Evolutionary conservation across 1,284 basidiomycete species (phyloP), one percentile per base, ranked within the genome.

Genomic region (Lentinula novae-zelandiae): DNA sequence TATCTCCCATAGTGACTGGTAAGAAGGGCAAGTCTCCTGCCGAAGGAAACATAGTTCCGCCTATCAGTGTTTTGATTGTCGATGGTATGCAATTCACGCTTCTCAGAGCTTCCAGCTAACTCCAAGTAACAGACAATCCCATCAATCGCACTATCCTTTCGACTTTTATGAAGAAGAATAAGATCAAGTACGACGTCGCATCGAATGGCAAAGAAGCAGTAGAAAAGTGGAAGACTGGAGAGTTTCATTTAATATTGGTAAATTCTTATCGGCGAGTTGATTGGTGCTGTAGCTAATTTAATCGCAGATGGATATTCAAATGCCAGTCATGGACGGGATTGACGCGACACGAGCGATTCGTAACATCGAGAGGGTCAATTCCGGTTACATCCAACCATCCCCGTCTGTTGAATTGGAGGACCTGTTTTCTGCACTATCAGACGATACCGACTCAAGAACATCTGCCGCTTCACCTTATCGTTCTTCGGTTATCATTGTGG

Each of bases 281-380:
- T 44, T 10, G n/a, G 36, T 10, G 57, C 12, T 55, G 40, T 52
- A 40, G 8, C 39, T 12, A 55, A 20, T 12, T 46, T 17, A 17
- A 64, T 49, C 58, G 1, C 68, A 97, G 94, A 99, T 99, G 97
- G 97, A 99, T 76, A 98, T 99, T 63, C 96, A 98, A 77, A 93
- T 99, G 82, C 97, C 97, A 5, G 90, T 98, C 66, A 98, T 98
- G 92, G 93, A 97, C 73, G 97, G 97, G 31, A 98, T 99, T 55
- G 87, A 93, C 70, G 97, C 97, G 2, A 99, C 97, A 0, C 96
- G 95, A 69, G 93, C 96, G 72, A 99, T 99, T 62, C 84, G 97
- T 53, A 84, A 88, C 64, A 76, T 96, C 55, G 96, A 99, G 73
- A 85, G 87, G 65, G 89, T 89, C 61, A 78, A 86, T 40, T 86